Evolutionary conservation across 371 early-diverging fungal species (phyloP).

Genomic region (Sporodiniella umbellata): DNA sequence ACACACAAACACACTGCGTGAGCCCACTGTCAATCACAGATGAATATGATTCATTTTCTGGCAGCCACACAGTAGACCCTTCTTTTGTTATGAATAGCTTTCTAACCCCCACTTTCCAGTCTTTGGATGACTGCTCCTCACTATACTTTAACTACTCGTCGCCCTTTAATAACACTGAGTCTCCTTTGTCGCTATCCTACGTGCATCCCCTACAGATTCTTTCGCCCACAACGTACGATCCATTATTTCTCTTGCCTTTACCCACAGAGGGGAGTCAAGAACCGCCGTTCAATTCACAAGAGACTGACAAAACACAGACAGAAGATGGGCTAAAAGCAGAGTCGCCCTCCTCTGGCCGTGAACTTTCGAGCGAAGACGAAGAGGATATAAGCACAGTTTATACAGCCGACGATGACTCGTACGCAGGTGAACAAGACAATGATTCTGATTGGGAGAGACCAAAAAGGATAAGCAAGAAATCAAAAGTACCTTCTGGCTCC

Average conservation of each 20-base stretch:
- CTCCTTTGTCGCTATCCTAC: constrained; percentile 3
- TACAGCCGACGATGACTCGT: not conserved
- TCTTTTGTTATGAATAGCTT: not conserved
- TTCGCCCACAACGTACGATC: constrained; percentile 6
- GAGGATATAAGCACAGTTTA: constrained; percentile 4
- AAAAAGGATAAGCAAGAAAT: constrained; percentile 6
- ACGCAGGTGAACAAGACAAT: constrained; percentile 5
- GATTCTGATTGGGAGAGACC: constrained; percentile 17
- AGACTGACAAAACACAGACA: not conserved
- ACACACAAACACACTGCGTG: not conserved
- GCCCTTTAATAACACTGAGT: not conserved
- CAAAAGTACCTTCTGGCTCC: not conserved
- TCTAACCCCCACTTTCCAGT: not conserved
- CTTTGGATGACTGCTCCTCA: not conserved
- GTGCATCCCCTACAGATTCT: constrained; percentile 21
- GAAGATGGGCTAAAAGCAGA: not conserved
- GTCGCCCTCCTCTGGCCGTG: not conserved
- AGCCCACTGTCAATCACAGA: constrained; percentile 15
- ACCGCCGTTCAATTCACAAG: not conserved
- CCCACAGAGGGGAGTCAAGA: not conserved
- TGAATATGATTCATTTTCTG: not conserved
- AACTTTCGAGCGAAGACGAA: constrained; percentile 7
- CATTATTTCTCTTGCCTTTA: not conserved
- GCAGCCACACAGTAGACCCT: not conserved
- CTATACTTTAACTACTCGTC: not conserved